Conservation (phyloP, 1,139 yeast species). For the Suhomyces panamericanus region DNA sequence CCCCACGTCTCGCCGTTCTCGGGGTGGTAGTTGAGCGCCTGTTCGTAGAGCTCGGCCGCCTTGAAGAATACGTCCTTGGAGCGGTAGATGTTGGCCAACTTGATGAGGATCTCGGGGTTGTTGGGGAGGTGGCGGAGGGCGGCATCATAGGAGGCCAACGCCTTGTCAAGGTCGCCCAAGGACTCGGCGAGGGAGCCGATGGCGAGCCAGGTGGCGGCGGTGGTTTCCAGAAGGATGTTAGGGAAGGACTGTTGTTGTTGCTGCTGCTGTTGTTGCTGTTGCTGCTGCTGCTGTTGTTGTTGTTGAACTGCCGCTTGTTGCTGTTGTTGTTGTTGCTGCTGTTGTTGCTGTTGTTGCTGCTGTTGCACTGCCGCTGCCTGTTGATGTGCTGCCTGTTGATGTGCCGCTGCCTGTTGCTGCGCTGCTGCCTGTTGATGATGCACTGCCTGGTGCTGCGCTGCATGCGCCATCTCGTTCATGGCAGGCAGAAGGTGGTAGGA, state of each 20-base stretch:
- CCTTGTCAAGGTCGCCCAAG: conserved; percentile 85
- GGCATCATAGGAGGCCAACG: conserved; percentile 85
- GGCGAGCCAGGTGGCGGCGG: conserved; percentile 91
- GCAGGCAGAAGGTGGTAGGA: conserved; percentile 11
- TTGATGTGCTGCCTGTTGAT: conserved; percentile 3
- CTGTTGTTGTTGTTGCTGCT: not conserved
- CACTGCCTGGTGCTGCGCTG: conserved; percentile 8
- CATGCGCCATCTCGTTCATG: conserved; percentile 20
- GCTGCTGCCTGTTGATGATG: conserved; percentile 9
- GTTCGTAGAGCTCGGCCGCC: conserved; percentile 91
- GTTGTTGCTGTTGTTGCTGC: conserved; percentile 5
- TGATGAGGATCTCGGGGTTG: conserved; percentile 80
- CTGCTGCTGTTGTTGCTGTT: not conserved
- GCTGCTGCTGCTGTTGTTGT: not conserved
- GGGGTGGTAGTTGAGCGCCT: conserved; percentile 77
- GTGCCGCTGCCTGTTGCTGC: conserved; percentile 7
- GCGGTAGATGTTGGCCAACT: conserved; percentile 85
- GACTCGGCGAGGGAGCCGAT: conserved; percentile 89
- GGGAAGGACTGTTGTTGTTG: conserved; percentile 3
- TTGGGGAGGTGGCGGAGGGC: conserved; percentile 86
- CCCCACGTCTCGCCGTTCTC: conserved; percentile 99
- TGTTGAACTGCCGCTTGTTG: not conserved
- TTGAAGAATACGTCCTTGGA: conserved; percentile 86
- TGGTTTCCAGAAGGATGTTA: conserved; percentile 54
- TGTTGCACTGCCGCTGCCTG: conserved; percentile 6